Conservation (phyloP, 805 yeast genomes). For the Candida mattraensis region DNA sequence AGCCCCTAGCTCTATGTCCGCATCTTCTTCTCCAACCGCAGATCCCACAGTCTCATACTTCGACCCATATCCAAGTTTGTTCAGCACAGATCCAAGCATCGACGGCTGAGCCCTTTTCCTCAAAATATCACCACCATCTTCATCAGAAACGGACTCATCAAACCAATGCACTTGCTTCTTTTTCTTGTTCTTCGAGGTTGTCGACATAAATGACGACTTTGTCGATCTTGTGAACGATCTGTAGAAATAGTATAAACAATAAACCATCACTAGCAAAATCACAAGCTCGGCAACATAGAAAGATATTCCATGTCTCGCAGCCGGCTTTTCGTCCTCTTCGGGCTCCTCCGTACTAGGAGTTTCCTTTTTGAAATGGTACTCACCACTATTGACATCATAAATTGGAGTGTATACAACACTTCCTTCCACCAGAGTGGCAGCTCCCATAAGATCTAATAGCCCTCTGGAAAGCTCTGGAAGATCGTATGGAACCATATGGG, state of each 20-base stretch:
- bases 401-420: constrained; percentile 27
- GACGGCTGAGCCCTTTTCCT: constrained; percentile 5
- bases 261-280: constrained; percentile 21
- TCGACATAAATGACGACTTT: constrained; percentile 24
- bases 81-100: constrained; percentile 23
- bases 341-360: constrained; percentile 12
- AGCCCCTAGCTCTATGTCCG: constrained; percentile 46
- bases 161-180: constrained; percentile 38
- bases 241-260: constrained; percentile 27
- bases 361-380: constrained; percentile 9
- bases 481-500: constrained; percentile 95
- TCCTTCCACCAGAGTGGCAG: constrained; percentile 31
- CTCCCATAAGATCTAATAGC: constrained; percentile 53
- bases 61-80: constrained; percentile 38
- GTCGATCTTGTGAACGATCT: constrained; percentile 18
- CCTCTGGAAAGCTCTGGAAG: constrained; percentile 68
- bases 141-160: constrained; percentile 23
- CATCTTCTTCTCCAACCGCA: constrained; percentile 10
- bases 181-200: constrained; percentile 27
- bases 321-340: constrained; percentile 3
- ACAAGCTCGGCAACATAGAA: constrained; percentile 28
- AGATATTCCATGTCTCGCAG: constrained; percentile 10
- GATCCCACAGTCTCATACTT: constrained; percentile 34
- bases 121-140: constrained; percentile 2
- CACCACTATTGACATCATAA: constrained; percentile 18